Conservation (phyloP, 1,139 yeast species). For the Candida sojae region DNA sequence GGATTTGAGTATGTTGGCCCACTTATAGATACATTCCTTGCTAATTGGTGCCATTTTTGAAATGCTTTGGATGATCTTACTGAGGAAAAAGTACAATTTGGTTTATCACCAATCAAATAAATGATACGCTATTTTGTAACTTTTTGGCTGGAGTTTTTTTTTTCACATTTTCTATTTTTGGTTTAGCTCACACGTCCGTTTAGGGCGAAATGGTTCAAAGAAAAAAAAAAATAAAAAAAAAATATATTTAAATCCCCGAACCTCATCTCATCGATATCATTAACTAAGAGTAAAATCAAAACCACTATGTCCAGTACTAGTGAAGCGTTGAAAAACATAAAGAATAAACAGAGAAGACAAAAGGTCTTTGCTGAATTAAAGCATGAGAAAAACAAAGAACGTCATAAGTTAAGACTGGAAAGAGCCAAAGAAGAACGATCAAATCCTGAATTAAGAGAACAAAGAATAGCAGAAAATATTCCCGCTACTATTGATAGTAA, state of each 20-base stretch:
- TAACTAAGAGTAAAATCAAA: too few relatives aligned
- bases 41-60: conserved; percentile 9
- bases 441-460: conserved; percentile 79
- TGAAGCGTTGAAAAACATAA: conserved; percentile 49
- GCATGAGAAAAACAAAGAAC: conserved; percentile 72
- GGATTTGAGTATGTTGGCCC: conserved; percentile 20
- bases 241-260: neutral
- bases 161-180: neutral
- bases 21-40: conserved; percentile 14
- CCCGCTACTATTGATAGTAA: conserved; percentile 89
- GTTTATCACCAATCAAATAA: neutral
- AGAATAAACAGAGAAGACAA: conserved; percentile 79
- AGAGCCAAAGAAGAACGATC: conserved; percentile 82
- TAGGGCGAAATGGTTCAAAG: too few relatives aligned
- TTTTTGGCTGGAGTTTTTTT: neutral
- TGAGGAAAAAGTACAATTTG: too few relatives aligned
- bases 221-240: conserved; percentile 3
- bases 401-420: conserved; percentile 73
- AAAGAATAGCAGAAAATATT: conserved; percentile 75
- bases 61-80: too few relatives aligned
- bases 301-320: conserved; percentile 21
- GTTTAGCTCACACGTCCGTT: neutral
- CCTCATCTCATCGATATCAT: conserved; percentile 6
- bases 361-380: conserved; percentile 73
- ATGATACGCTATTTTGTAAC: neutral